Percentiles rank a stretch among this genome's conserved stretches.
phyloP scores from a whole-genome alignment of 352 stramenopile species.

The Pythium phragmitis region DNA sequence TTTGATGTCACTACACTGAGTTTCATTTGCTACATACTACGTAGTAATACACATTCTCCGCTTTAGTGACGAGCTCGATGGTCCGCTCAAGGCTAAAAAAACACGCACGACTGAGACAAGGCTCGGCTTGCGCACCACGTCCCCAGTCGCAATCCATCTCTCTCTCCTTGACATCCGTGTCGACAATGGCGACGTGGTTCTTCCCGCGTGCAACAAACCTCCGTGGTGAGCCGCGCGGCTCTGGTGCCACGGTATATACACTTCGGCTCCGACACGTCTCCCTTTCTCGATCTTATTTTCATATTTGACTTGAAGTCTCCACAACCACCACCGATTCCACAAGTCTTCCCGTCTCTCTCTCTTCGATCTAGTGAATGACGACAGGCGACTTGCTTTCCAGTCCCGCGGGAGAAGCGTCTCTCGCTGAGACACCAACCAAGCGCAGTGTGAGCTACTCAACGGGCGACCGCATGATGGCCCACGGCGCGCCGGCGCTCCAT shows the following conservation, averaged over 20 bases:
- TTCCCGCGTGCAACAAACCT: neutral
- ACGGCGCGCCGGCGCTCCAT: slow-evolving; percentile 38
- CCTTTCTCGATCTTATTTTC: too few relatives aligned
- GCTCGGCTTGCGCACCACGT: neutral
- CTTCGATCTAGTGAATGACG: neutral
- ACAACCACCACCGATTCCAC: neutral
- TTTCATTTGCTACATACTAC: neutral
- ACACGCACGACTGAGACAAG: neutral
- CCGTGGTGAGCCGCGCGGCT: neutral
- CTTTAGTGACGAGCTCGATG: neutral
- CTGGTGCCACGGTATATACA: neutral
- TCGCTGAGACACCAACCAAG: too few relatives aligned
- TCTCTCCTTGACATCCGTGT: neutral
- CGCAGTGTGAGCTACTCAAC: slow-evolving; percentile 32
- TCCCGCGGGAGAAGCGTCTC: slow-evolving; percentile 1
- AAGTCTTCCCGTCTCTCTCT: neutral
- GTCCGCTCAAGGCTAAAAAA: neutral
- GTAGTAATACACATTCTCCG: neutral
- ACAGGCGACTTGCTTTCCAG: neutral
- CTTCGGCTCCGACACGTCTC: too few relatives aligned
- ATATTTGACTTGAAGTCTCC: neutral
- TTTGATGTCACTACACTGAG: neutral
- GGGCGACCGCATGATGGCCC: slow-evolving; percentile 32
- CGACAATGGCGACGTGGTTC: too few relatives aligned
- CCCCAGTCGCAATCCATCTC: neutral